A percentile compares a stretch with the other conserved stretches of the same genome.
Conservation (phyloP, 116 monocot genomes). For the Dioscorea cayenensis region DNA sequence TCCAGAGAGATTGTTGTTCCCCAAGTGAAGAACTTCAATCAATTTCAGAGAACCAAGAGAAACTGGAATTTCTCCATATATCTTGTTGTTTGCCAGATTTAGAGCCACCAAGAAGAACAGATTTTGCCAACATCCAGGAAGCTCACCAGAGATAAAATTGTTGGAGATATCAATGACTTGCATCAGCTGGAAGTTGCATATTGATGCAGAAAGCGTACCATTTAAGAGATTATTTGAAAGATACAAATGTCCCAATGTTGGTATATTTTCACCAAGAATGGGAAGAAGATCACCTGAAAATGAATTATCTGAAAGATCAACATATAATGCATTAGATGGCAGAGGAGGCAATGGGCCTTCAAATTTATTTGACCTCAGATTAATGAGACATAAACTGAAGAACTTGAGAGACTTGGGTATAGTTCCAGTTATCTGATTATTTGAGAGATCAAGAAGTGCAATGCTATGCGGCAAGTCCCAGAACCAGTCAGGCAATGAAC, state of each 20-base stretch:
- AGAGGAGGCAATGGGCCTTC: background rate
- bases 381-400: background rate
- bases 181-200: conserved; percentile 7
- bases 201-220: conserved; percentile 11
- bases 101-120: conserved; percentile 15
- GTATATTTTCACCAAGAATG: background rate
- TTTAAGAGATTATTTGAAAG: conserved; percentile 8
- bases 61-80: conserved; percentile 20
- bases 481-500: background rate
- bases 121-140: conserved; percentile 16
- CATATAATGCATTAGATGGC: background rate
- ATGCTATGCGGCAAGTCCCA: background rate
- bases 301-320: background rate
- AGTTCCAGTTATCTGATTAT: background rate
- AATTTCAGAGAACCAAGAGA: background rate
- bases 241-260: background rate
- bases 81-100: conserved; percentile 16
- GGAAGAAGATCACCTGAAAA: background rate
- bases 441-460: background rate
- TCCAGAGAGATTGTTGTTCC: conserved; percentile 15
- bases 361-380: background rate
- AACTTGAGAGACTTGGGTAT: background rate
- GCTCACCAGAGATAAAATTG: conserved; percentile 13
- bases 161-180: conserved; percentile 7
- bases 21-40: conserved; percentile 7